Base-by-base conservation (phyloP, 768 basidiomycete genomes). In the Clathrus columnatus region DNA sequence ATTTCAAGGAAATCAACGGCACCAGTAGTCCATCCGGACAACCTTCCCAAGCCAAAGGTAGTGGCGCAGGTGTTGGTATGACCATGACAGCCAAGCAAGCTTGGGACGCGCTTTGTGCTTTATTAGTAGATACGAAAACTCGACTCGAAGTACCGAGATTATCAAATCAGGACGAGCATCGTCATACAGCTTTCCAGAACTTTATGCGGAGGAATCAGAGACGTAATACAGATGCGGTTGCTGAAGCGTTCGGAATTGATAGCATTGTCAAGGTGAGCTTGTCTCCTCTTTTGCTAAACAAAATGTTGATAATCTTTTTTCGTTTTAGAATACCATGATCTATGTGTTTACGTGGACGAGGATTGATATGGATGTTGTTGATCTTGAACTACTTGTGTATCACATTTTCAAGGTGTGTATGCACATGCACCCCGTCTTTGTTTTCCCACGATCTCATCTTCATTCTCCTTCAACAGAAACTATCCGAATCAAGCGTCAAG, bases 91-190 rank as follows among this genome's bases (percentile, higher is more conserved):
- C 87, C 4, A 91, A 88, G 68, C 80, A 79, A 18, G 82, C 87
- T 1, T 92, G 91, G 91, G 87, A 91, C 61, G 77, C 76, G 11
- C 73, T 92, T 26, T 91, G 90, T 62, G 80, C 82, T 26, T 73
- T 86, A 17, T 75, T 92, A 1, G 87, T 91, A 10, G 90, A 92
- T 59, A 77, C 88, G 26, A 84, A 86, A 26, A 75, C 81, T 27
- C 83, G 82, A 6, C 67, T 84, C 21, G 84, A 86, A 56, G 77
- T 81, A 5, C 48, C 51, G 16, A 46, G 11, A 14, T 48, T 54
- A n/a, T 46, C n/a, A 18, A 4, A 26, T 20, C 26, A 57, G 18
- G 61, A 70, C 26, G 77, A 76, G 20, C 58, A 65, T 0, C 73
- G 80, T 6, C 87, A 90, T 65, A 71, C 70, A 17, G 84, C 83